A percentile compares a stretch with the other conserved stretches of the same genome.
These are phyloP conservation scores for Oehlia diaphana DNA, from an alignment of 192 early-diverging fungal species.

Conservation along the genomic window DNA sequence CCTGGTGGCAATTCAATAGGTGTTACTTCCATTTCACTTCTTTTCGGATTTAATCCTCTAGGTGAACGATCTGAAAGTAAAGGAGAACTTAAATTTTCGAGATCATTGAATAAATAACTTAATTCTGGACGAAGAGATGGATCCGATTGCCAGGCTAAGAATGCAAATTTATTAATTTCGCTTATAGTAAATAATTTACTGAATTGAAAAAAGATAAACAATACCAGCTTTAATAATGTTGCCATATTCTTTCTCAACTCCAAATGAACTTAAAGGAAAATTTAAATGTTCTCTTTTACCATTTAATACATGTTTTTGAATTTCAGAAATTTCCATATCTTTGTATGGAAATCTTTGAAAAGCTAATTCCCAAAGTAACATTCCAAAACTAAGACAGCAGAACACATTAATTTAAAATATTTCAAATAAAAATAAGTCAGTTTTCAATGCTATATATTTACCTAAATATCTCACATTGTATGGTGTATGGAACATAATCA, in stretches of 20 bases:
- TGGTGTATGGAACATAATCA: too few species aligned
- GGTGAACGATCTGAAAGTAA: too few species aligned
- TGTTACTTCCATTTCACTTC: not conserved
- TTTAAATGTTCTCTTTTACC: not conserved
- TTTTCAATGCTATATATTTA: not conserved
- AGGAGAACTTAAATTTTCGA: too few species aligned
- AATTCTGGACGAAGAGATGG: too few species aligned
- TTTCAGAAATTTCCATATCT: not conserved
- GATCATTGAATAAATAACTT: too few species aligned
- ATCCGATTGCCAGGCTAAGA: too few species aligned
- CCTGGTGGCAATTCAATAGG: too few species aligned
- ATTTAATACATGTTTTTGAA: not conserved
- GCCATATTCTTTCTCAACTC: not conserved
- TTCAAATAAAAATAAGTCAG: not conserved
- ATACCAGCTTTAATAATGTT: not conserved
- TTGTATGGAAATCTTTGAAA: not conserved
- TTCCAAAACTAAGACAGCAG: not conserved
- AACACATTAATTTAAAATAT: not conserved
- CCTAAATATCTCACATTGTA: too few species aligned
- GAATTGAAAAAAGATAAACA: not conserved
- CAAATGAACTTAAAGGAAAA: not conserved
- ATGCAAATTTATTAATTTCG: too few species aligned
- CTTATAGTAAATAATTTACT: not conserved
- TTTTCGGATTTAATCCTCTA: not conserved
- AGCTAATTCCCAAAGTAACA: constrained; percentile 10